Base-by-base conservation (phyloP, 2,329 filamentous ascomycete genomes). In the Grosmannia serpens region DNA sequence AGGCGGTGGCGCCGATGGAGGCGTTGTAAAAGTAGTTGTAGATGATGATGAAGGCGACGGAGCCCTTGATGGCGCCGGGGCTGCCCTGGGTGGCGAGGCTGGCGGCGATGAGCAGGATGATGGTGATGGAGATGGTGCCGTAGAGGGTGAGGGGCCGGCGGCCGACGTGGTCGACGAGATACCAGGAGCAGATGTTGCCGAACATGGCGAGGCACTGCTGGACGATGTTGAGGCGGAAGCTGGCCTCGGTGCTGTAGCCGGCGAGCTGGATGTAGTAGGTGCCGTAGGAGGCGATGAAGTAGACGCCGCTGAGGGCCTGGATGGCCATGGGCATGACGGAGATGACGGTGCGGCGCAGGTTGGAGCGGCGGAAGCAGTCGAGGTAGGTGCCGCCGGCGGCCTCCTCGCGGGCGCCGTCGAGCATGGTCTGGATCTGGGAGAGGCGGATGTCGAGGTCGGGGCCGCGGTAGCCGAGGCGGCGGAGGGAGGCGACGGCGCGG, bases 261-360 rank as follows among this genome's bases (percentile, higher is more conserved):
- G 74, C 72, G 3, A 75, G 65, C 58, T 76, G 70, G 54, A 70
- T 65, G 62, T 74, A 75, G 63, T 75, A 76, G 3, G 73, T 74
- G 22, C 65, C 65, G 60, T 76, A 75, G 7, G 65, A 63, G 3
- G 69, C 64, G 2, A 69, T 64, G 29, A 74, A 74, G 49, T 70
- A 69, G 53, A 74, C 68, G 53, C 59, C 68, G 50, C 64, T 67
- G 49, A 56, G 57, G 27, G 41, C 49, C 38, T 54, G 59, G 38
- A 70, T 72, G 6, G 69, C n/a, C 15, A 46, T n/a, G 27, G 56
- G 67, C 35, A 73, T 62, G 57, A 70, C 70, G 7, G 77, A 74
- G 44, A 81, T 80, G 66, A 81, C 77, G 0, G 79, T 81, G 33
- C 79, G 74, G 26, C 77, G 72, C 27, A 74, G 66, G 61, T 79